These are phyloP conservation scores for Achaetomium macrosporum DNA, from an alignment of 2,329 filamentous ascomycete species.

Conservation along the genomic window DNA sequence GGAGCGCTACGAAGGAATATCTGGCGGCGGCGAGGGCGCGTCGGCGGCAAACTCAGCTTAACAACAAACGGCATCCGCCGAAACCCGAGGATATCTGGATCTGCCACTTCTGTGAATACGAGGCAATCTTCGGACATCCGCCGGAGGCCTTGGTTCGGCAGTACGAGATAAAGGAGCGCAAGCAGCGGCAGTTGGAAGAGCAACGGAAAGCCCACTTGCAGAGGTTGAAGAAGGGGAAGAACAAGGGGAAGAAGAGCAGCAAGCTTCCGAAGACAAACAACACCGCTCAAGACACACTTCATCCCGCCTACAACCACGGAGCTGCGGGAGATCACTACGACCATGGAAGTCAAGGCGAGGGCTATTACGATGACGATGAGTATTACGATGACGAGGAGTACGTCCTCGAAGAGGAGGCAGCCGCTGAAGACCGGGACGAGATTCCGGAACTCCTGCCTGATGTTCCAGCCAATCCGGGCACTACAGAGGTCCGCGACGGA, in stretches of 20 bases:
- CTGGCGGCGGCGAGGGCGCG: constrained; percentile 69
- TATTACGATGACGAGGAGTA: constrained; percentile 26
- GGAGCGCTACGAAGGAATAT: constrained; percentile 65
- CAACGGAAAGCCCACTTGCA: constrained; percentile 95
- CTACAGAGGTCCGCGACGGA: constrained; percentile 12
- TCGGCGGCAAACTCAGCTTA: constrained; percentile 67
- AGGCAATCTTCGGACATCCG: constrained; percentile 84
- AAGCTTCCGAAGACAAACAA: constrained; percentile 56
- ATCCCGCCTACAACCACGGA: constrained; percentile 16
- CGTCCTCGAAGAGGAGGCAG: constrained; percentile 18
- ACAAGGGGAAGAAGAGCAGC: constrained; percentile 78
- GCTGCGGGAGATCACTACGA: constrained; percentile 25
- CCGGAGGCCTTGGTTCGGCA: constrained; percentile 79
- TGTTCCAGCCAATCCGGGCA: constrained; percentile 2
- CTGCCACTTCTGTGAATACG: constrained; percentile 97
- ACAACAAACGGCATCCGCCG: constrained; percentile 70
- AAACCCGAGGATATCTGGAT: constrained; percentile 75
- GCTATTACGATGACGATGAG: constrained; percentile 23
- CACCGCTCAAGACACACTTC: constrained; percentile 24
- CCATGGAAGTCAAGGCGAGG: constrained; percentile 21
- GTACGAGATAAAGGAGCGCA: constrained; percentile 91
- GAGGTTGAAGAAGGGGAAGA: constrained; percentile 41
- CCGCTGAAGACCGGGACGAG: constrained; percentile 1
- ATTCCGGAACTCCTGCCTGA: constrained; percentile 1
- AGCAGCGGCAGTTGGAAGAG: constrained; percentile 75